A percentile compares a stretch with the other conserved stretches of the same genome.
Evolutionary conservation across 2,329 filamentous ascomycete genomes (phyloP).

Genomic region (Ambrosiella xylebori): DNA sequence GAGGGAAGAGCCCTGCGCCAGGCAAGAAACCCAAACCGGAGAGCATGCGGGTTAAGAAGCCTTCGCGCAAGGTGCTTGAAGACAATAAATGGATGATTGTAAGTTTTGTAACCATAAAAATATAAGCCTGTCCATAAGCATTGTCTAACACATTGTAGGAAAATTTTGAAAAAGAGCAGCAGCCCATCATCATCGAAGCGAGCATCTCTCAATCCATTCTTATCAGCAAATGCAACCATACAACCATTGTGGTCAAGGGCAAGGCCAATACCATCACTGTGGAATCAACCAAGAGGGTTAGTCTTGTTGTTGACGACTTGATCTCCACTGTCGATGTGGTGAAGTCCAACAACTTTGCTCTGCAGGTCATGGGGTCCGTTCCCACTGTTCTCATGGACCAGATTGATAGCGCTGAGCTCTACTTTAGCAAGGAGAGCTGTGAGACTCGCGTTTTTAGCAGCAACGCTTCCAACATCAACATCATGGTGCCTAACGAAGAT

Average conservation of each 20-base stretch:
- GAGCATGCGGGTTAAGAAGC: constrained; percentile 70
- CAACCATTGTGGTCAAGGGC: constrained; percentile 72
- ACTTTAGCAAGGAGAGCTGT: constrained; percentile 64
- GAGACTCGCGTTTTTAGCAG: constrained; percentile 72
- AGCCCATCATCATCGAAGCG: constrained; percentile 66
- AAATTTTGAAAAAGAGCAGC: constrained; percentile 65
- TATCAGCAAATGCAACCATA: constrained; percentile 81
- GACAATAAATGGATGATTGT: constrained; percentile 89
- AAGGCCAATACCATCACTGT: constrained; percentile 96
- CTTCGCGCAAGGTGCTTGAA: constrained; percentile 59
- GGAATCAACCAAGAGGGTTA: constrained; percentile 73
- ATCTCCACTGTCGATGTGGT: constrained; percentile 88
- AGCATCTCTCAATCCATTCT: constrained; percentile 75
- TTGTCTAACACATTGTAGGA: constrained; percentile 35
- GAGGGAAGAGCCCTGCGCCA: constrained; percentile 73
- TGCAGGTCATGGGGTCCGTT: constrained; percentile 75
- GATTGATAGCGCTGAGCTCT: constrained; percentile 76
- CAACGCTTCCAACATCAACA: constrained; percentile 74
- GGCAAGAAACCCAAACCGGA: constrained; percentile 77
- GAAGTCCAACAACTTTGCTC: constrained; percentile 82
- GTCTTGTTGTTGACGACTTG: constrained; percentile 73
- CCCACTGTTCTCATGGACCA: constrained; percentile 86
- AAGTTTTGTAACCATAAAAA: constrained; percentile 19
- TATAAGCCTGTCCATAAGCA: not conserved
- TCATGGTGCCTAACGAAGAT: constrained; percentile 56